Conservation (phyloP, 2,329 filamentous ascomycete species). For the Ophiostoma sp. region DNA sequence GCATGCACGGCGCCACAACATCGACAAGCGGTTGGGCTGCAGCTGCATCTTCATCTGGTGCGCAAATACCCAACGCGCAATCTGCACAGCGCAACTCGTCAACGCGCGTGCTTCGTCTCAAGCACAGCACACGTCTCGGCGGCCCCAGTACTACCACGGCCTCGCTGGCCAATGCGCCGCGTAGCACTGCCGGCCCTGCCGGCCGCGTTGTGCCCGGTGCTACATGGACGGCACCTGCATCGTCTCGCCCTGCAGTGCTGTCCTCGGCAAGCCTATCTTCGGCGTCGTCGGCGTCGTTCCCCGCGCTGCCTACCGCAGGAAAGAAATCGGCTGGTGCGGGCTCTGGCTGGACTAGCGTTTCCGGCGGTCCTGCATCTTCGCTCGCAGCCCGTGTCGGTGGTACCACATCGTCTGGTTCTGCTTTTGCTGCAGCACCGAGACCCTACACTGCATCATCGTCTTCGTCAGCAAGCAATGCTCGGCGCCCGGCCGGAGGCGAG, state of each 20-base stretch:
- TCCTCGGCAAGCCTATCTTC: conserved; percentile 25
- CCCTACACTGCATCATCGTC: conserved; percentile 9
- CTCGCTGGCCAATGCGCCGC: conserved; percentile 17
- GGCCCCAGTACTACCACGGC: conserved; percentile 32
- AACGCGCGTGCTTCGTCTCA: conserved; percentile 53
- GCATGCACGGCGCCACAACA: conserved; percentile 58
- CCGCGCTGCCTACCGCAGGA: conserved; percentile 37
- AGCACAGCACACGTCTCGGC: conserved; percentile 51
- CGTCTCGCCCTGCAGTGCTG: conserved; percentile 25
- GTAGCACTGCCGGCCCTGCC: conserved; percentile 16
- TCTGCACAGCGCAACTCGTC: conserved; percentile 43
- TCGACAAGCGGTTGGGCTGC: conserved; percentile 55
- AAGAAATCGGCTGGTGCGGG: conserved; percentile 7
- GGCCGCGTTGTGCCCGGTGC: conserved; percentile 26
- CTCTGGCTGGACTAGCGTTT: conserved; percentile 30
- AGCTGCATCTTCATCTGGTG: conserved; percentile 50
- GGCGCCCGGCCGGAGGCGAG: conserved; percentile 31
- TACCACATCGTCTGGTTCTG: not conserved
- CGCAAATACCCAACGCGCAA: conserved; percentile 31
- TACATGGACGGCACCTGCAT: conserved; percentile 29
- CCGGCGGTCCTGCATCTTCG: conserved; percentile 22
- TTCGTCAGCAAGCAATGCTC: conserved; percentile 13
- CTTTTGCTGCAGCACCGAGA: not conserved
- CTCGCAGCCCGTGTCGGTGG: conserved; percentile 26
- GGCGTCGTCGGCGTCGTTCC: conserved; percentile 39